Base-by-base conservation (phyloP, 2,329 filamentous ascomycete genomes). In the Ceratocystis harringtonii region DNA sequence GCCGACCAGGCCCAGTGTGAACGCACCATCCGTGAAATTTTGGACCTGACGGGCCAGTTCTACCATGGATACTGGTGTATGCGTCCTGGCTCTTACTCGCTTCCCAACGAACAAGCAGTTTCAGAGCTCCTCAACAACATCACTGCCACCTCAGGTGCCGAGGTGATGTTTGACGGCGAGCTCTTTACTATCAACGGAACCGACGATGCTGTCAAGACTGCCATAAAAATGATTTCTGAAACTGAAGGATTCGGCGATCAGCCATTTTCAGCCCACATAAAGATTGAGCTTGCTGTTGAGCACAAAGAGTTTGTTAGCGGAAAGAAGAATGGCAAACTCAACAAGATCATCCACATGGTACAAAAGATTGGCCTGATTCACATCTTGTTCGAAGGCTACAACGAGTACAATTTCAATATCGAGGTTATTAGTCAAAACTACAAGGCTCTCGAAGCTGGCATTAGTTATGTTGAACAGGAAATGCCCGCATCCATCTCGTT, bases 251-350 rank as follows among this genome's bases (percentile, higher is more conserved):
- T 95, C 68, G 87, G 87, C 69, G 88, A 91, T 71, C 85, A 88
- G 52, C 89, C 90, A 70, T 95, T 95, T 72, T 92, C 95, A 74
- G 95, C 99, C 74, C 86, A 92, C 66, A 92, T 99, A 73, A 97
- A 97, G 80, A 95, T 99, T 69, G 94, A 99, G 78, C 86, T 99
- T 66, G 94, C 94, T 72, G 97, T 97, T 73, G 94, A 99, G 78
- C 94, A 99, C 79, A 99, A 99, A 76, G 94, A 99, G 73, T 99
- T 99, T 74, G 94, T 99, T 66, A 96, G 92, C 71, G 94, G 94
- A 70, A 99, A 99, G 81, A 99, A 99, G 80, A 99, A 99, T 72
- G 94, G 94, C 76, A 99, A 99, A 79, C 99, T 99, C 76, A 99
- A 99, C 81, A 99, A 99, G 81, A 99, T 99, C 72, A 67, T 67